Evolutionary conservation across 1,284 basidiomycete genomes (phyloP).

Genomic region (Pholiota adiposa): DNA sequence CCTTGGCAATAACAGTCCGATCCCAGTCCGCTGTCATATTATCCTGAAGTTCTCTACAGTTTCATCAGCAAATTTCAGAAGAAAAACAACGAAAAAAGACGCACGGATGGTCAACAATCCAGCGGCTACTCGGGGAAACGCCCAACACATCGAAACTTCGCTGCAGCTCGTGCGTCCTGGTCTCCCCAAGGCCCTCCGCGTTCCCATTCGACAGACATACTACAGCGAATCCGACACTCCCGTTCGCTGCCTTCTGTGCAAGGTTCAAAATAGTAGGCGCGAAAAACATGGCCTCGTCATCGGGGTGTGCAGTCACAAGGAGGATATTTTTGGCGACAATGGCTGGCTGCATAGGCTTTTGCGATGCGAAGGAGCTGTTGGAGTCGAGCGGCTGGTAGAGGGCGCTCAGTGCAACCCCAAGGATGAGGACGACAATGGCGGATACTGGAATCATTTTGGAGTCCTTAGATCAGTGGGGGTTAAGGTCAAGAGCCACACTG

Average conservation of each 20-base stretch:
- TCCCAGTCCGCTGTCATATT: conserved; percentile 78
- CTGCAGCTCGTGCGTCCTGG: conserved; percentile 68
- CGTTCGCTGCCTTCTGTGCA: conserved; percentile 17
- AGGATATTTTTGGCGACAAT: conserved; percentile 45
- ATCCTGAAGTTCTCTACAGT: conserved; percentile 73
- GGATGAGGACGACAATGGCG: conserved; percentile 27
- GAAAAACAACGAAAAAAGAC: conserved; percentile 33
- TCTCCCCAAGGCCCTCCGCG: conserved; percentile 78
- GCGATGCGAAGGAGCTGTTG: conserved; percentile 25
- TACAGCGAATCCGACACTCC: conserved; percentile 18
- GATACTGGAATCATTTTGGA: conserved; percentile 25
- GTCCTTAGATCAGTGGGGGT: neutral
- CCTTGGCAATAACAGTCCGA: conserved; percentile 56
- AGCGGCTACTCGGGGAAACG: conserved; percentile 57
- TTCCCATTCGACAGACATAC: conserved; percentile 74
- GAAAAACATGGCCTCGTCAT: conserved; percentile 95
- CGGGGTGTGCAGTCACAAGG: conserved; percentile 86
- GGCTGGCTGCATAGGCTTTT: conserved; percentile 15
- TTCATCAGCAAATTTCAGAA: conserved; percentile 2
- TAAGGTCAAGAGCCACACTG: neutral
- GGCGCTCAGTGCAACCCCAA: conserved; percentile 35
- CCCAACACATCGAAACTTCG: conserved; percentile 76
- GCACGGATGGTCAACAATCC: conserved; percentile 76
- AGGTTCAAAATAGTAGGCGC: conserved; percentile 76
- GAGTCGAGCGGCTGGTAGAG: conserved; percentile 30